Evolutionary conservation across 129 eudicot genomes (phyloP).

Genomic region (Artemisia argyi): DNA sequence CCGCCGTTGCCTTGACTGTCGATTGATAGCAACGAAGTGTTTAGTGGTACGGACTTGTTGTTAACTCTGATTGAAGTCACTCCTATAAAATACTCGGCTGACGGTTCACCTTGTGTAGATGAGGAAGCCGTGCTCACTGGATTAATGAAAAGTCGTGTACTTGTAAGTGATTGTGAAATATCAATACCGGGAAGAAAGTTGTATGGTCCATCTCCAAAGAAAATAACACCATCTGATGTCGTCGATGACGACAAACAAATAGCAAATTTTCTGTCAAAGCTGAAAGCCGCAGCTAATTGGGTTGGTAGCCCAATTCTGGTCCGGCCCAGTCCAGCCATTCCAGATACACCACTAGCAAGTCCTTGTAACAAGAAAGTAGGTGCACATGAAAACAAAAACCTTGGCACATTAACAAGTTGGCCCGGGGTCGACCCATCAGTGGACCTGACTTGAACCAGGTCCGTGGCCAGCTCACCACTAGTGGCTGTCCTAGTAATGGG

Average conservation of each 20-base stretch:
- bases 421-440: constrained; percentile 56
- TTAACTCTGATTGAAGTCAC: constrained; percentile 51
- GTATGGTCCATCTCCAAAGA: constrained; percentile 63
- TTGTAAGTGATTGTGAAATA: constrained; percentile 27
- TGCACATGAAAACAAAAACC: constrained; percentile 47
- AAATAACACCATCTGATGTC: constrained; percentile 38
- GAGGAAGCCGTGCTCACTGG: constrained; percentile 45
- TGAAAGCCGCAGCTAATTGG: constrained; percentile 48
- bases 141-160: constrained; percentile 44
- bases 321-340: constrained; percentile 61
- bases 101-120: constrained; percentile 36
- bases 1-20: constrained; percentile 60
- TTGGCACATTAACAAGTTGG: constrained; percentile 31
- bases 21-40: constrained; percentile 45
- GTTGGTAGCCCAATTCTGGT: constrained; percentile 46
- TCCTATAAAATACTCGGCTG: constrained; percentile 58
- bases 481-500: constrained; percentile 40
- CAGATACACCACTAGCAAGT: constrained; percentile 43
- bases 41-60: constrained; percentile 34
- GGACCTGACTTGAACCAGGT: constrained; percentile 40
- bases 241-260: constrained; percentile 47
- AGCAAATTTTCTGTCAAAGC: constrained; percentile 55
- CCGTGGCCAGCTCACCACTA: constrained; percentile 48
- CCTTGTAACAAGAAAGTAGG: constrained; percentile 36
- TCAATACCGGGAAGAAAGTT: constrained; percentile 40